phyloP scores from a whole-genome alignment of 331 rosid species.

The Arachis monticola region DNA sequence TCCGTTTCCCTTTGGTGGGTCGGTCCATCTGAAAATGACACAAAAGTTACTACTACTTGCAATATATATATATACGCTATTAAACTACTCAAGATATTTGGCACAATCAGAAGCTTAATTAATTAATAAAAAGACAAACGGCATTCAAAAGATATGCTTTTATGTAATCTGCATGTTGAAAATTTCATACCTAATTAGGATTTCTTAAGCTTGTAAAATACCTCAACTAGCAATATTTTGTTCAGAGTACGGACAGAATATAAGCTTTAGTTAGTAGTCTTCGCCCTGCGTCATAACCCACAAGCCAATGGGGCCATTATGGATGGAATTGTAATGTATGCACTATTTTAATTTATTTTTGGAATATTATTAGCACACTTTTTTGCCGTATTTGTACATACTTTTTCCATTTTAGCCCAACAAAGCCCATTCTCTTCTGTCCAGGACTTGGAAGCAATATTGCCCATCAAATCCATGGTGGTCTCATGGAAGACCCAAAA shows the following conservation, averaged over 20 bases:
- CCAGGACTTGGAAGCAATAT: background rate
- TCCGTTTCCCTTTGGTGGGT: background rate
- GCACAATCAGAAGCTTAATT: background rate
- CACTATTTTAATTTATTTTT: no score
- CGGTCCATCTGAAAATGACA: constrained; percentile 33
- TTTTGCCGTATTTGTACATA: no score
- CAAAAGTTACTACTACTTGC: background rate
- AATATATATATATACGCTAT: background rate
- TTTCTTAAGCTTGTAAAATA: background rate
- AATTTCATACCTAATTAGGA: background rate
- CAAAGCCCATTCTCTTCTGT: background rate
- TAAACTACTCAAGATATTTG: background rate
- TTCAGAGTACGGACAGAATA: background rate
- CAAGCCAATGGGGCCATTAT: background rate
- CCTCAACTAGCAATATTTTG: background rate
- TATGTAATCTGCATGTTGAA: background rate
- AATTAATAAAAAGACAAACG: background rate
- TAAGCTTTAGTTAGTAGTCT: background rate
- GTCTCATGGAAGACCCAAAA: background rate
- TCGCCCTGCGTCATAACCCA: background rate
- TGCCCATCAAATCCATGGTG: background rate
- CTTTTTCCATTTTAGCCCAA: background rate
- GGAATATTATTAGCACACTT: no score
- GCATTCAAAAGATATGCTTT: background rate
- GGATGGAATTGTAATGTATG: background rate